Evolutionary conservation across 139 green algal genomes (phyloP).

Genomic region (Tetraselmis striata): DNA sequence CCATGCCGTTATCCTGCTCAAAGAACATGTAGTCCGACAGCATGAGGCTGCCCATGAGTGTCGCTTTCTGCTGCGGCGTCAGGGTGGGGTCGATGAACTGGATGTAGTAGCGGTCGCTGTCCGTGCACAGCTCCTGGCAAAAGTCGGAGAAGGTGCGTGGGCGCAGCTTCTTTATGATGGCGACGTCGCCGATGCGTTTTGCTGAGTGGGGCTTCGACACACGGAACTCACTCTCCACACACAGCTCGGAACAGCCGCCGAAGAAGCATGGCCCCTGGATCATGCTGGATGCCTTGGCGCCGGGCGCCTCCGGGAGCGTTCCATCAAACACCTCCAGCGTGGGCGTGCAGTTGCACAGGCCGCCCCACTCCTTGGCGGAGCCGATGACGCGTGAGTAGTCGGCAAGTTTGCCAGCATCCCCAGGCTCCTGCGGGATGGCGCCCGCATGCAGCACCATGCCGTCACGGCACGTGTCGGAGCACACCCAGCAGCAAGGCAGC

Average conservation of each 20-base stretch:
- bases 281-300: not conserved
- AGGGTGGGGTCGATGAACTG: not conserved
- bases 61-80: not conserved
- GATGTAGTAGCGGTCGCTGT: not conserved
- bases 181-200: not conserved
- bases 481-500: not conserved
- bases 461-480: not conserved
- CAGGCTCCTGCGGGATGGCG: not conserved
- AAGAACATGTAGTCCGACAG: not conserved
- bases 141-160: not conserved
- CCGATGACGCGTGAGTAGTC: not conserved
- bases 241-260: not conserved
- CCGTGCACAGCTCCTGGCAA: not conserved
- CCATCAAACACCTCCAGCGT: not conserved
- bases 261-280: not conserved
- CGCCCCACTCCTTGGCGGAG: not conserved
- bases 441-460: not conserved
- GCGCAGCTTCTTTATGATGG: not conserved
- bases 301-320: not conserved
- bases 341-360: not conserved
- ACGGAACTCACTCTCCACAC: not conserved
- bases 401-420: not conserved
- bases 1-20: not conserved
- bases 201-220: not conserved
- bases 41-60: not conserved